Base-by-base conservation (phyloP, 495 filamentous ascomycete genomes). In the Cercophora scortea region DNA sequence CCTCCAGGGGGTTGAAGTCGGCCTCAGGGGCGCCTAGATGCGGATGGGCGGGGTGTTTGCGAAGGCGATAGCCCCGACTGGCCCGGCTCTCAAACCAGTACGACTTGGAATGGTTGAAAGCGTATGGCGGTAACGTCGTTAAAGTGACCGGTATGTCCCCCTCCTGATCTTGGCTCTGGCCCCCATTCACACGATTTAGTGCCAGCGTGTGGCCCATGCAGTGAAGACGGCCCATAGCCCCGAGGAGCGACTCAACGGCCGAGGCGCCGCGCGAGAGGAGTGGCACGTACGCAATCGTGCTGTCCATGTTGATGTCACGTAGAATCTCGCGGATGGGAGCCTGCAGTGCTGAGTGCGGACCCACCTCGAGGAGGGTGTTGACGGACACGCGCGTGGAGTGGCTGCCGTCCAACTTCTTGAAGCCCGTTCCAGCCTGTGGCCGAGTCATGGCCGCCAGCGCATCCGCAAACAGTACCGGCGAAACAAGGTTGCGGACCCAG, bases 261-360 rank as follows among this genome's bases (percentile, higher is more conserved):
- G 64, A 44, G 19, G 66, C 48, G 3, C 54, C 57, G 5, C 65
- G 57, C 3, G 52, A 42, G 47, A 72, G 36, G 11, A 43, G 58
- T 61, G 58, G 46, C 52, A 63, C 10, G 56, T 65, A 67, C 17
- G 45, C 40, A 0, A 56, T 25, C 15, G 12, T 44, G 32, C 44
- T 54, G 40, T 50, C 51, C 8, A 33, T 55, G 18, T 47, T 48
- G n/a, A 38, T 41, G 3, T 38, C 33, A 33, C 58, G 42, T 8
- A 78, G 42, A n/a, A 72, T 77, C 36, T 81, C 69, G n/a, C 68
- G 63, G n/a, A 79, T 50, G 0, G 79, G 77, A 0, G 72, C 70
- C 32, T 71, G 65, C 0, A 87, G 62, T 0, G 81, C 76, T 5
- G 66, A 54, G 54, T 85, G 81, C 19, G 83, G 77, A 0, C 83